These are phyloP conservation scores for Zygnema circumcarinatum DNA, from an alignment of 139 green algal species.

Conservation along the genomic window DNA sequence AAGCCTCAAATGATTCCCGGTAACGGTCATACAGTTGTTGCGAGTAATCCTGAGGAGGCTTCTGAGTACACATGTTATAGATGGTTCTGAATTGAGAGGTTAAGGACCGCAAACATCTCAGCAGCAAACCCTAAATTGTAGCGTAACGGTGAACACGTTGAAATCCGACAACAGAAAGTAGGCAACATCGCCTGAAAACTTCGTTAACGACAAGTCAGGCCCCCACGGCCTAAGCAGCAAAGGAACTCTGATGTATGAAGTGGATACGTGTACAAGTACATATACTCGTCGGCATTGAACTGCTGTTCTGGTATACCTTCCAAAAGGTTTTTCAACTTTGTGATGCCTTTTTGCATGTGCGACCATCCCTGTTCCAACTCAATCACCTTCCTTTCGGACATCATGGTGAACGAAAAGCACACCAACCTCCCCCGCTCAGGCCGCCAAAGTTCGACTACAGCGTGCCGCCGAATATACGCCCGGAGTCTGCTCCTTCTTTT, in stretches of 20 bases:
- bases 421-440: too few species aligned
- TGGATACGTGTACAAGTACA: constrained; percentile 92
- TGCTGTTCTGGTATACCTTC: constrained; percentile 79
- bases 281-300: constrained; percentile 96
- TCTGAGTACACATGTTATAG: constrained; percentile 93
- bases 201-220: too few species aligned
- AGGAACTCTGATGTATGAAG: too few species aligned
- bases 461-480: too few species aligned
- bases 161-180: too few species aligned
- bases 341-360: constrained; percentile 90
- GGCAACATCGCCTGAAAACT: too few species aligned
- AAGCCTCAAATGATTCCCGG: constrained; percentile 86
- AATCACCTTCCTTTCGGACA: constrained; percentile 68
- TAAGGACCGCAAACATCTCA: not conserved
- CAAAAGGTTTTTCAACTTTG: constrained; percentile 91
- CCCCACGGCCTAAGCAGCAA: too few species aligned
- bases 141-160: too few species aligned
- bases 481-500: too few species aligned
- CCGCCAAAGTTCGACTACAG: too few species aligned
- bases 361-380: constrained; percentile 90
- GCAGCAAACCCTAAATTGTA: not conserved
- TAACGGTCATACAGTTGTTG: constrained; percentile 96
- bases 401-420: constrained; percentile 14
- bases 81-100: constrained; percentile 39
- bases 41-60: constrained; percentile 96